Base-by-base conservation (phyloP, 1,284 basidiomycete species). In the Coniophora puteana region DNA sequence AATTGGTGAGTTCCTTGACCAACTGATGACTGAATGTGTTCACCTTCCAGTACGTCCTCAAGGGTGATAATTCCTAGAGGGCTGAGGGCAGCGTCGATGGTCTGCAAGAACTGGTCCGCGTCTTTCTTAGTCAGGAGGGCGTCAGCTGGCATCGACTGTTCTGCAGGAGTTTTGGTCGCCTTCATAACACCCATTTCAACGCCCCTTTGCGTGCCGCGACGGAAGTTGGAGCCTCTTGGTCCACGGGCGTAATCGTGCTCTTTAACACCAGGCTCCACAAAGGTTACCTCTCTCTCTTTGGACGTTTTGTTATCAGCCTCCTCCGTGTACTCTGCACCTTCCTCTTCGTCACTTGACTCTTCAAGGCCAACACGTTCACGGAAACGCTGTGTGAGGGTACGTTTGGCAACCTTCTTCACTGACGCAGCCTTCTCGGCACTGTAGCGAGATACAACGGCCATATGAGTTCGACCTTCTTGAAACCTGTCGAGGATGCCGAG, bases 31-130 rank as follows among this genome's bases (percentile, higher is more conserved):
- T 23, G 36, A 24, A 26, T 39, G 21, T 6, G 35, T 2, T 36
- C 44, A 84, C 88, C 84, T 76, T 95, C 92, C 8, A 95, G 71
- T 13, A 95, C 89, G 51, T 95, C 92, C 61, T 95, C 93, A 3
- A 95, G 73, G 1, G 93, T 95, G 50, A 95, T 94, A 58, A 95
- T 92, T 45, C 93, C 93, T 18, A 95, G 69, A 2, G 91, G 91
- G 71, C 80, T 83, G 23, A 87, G 71, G 22, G 81, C 76, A 1
- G 75, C 83, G 58, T 83, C 87, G 36, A 88, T 75, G 36, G 74
- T 76, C 66, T 85, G 80, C 55, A 90, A 66, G 63, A 91, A 89
- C 75, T 84, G 78, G 23, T 82, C 77, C 18, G 84, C 85, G 36
- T 74, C 75, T 48, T 78, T 74, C 52, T 83, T 78, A 4, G 78